Base-by-base conservation (phyloP, 345 rosid species). In the Citrus glauca region DNA sequence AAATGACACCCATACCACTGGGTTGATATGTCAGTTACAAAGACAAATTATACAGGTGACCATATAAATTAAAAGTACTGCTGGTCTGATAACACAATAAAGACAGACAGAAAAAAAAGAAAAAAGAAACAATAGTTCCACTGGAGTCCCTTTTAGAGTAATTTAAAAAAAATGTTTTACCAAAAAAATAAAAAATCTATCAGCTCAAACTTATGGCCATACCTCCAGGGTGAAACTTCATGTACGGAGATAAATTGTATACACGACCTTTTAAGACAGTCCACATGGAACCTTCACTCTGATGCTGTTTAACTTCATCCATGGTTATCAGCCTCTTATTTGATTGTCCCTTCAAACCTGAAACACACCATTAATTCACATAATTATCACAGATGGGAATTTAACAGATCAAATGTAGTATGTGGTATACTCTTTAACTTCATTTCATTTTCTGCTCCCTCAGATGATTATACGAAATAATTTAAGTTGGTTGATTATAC, bases 211-310 rank as follows among this genome's bases (percentile, higher is more conserved):
- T 32, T 56, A 71, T 20, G 57, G 9, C 5, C 81, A 40, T 83
- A 90, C 97, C 98, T 87, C 98, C 98, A 1, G 98, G 98, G 86
- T 92, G 99, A 80, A 94, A 96, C 70, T 91, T 96, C 98, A 92
- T 89, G 81, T 90, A 94, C 35, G 99, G 99, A 4, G 91, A 77
- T 79, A 96, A 77, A 90, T 96, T 92, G 82, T 96, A 94, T 1
- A 91, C 98, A 2, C 86, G 91, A 19, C 99, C 97, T 87, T 92
- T 92, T 69, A 96, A 78, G 74, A 94, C 95, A 68, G 97, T 92
- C 99, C 98, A 94, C 98, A 91, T 92, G 6, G 93, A 90, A 79
- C 91, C 98, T 82, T 91, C 98, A 40, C 74, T 56, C 81, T 76
- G 84, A 76, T 94, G 94, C 82, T 86, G 83, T 83, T 92, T 94